Base-by-base conservation (phyloP, 2,329 filamentous ascomycete species). In the Aspergillus quadrilineatus region DNA sequence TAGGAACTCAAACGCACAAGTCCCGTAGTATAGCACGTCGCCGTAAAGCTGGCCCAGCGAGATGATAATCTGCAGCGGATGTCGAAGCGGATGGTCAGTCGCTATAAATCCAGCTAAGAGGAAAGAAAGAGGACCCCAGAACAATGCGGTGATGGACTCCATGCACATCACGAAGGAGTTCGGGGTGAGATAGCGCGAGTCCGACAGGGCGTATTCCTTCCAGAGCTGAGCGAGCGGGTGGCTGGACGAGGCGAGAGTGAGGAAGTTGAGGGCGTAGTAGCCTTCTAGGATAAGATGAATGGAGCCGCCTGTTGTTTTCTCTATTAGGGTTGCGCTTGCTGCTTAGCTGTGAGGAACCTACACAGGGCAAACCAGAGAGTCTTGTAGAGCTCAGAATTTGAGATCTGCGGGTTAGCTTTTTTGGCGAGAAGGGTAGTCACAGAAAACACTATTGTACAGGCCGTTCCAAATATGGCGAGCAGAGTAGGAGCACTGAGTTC, bases 171-270 rank as follows among this genome's bases (percentile, higher is more conserved):
- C 89, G 66, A 94, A 92, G 2, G 85, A 80, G 67, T 92, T 87
- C 10, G 85, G 84, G 1, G 86, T 89, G 58, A 95, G 77, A 66
- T 95, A 95, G 28, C 90, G 82, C 52, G 90, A 93, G 75, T 95
- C 90, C 1, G 89, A 91, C 34, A 91, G 81, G 4, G 88, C 81
- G 70, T 95, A 95, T 73, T 95, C 90, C 69, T 95, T 95, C 90
- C 90, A 95, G 41, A 94, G 79, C 76, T 95, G 89, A 3, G 86
- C 89, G 57, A 90, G 87, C 10, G 92, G 74, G 41, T 85, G 84
- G 67, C 89, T 85, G 58, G 83, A 82, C 14, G 80, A 75, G 0
- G 85, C 82, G 63, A 95, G 78, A 29, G 74, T 75, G 10, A 76
- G 72, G 65, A 89, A 85, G 70, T 91, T 84, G 58, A 82, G 72